Conservation (phyloP, 306 rosid species). For the Lathyrus oleraceus region DNA sequence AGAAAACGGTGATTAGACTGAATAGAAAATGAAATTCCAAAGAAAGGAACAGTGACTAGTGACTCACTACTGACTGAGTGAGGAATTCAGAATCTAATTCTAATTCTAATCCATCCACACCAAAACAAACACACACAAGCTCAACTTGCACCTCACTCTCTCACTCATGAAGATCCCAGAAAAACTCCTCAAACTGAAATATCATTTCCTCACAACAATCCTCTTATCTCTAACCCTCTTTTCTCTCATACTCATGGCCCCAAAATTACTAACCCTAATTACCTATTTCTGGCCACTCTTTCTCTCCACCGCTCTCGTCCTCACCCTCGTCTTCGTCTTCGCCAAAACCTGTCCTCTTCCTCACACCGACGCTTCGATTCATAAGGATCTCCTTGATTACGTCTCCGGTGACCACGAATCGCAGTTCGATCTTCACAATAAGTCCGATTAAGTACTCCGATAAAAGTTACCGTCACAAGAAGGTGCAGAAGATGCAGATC, state of each 20-base stretch:
- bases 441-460: constrained; percentile 40
- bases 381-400: constrained; percentile 66
- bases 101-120: constrained; percentile 42
- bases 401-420: constrained; percentile 72
- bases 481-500: not conserved
- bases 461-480: constrained; percentile 5
- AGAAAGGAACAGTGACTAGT: not conserved
- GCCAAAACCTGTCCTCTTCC: constrained; percentile 52
- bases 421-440: constrained; percentile 39
- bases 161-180: constrained; percentile 72
- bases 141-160: not conserved
- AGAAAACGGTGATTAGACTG: not conserved
- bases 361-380: constrained; percentile 39
- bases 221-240: constrained; percentile 31
- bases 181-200: constrained; percentile 51
- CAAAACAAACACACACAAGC: not conserved
- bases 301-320: constrained; percentile 79
- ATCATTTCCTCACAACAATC: constrained; percentile 48
- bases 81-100: not conserved
- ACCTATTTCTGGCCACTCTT: constrained; percentile 93
- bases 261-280: constrained; percentile 58
- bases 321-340: constrained; percentile 64
- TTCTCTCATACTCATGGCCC: constrained; percentile 49
- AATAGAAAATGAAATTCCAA: not conserved
- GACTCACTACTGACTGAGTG: constrained; percentile 12